phyloP scores from a whole-genome alignment of 805 yeast species.

The Sugiyamaella lignohabitans region DNA sequence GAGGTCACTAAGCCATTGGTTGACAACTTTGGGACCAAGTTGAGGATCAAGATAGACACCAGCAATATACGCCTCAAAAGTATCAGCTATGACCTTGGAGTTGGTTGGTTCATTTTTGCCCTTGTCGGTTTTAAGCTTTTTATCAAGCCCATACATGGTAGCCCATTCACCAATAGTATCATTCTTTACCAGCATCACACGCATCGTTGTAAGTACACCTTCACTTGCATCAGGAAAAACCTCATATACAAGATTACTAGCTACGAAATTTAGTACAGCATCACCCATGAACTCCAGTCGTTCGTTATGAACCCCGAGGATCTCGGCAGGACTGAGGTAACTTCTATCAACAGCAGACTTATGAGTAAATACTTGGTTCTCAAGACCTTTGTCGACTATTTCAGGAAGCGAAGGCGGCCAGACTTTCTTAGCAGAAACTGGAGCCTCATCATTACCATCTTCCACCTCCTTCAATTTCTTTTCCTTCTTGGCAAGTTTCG shows the following conservation, averaged over 20 bases:
- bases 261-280: slow-evolving; percentile 66
- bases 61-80: slow-evolving; percentile 90
- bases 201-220: slow-evolving; percentile 68
- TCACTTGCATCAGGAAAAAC: slow-evolving; percentile 67
- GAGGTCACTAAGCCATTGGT: slow-evolving; percentile 31
- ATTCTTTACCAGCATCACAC: slow-evolving; percentile 70
- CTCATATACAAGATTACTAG: slow-evolving; percentile 60
- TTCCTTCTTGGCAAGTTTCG: too few species aligned
- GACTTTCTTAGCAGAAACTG: too few species aligned
- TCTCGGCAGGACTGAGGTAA: slow-evolving; percentile 50
- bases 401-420: slow-evolving; percentile 69
- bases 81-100: slow-evolving; percentile 76
- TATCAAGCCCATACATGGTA: slow-evolving; percentile 41
- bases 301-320: slow-evolving; percentile 67
- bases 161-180: slow-evolving; percentile 67
- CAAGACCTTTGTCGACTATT: slow-evolving; percentile 52
- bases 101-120: too few species aligned
- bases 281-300: slow-evolving; percentile 89
- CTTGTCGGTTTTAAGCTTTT: slow-evolving; percentile 11
- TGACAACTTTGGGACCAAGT: slow-evolving; percentile 27
- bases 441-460: too few species aligned
- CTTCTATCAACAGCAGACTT: slow-evolving; percentile 60
- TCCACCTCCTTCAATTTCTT: too few species aligned
- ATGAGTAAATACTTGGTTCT: slow-evolving; percentile 73
- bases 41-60: slow-evolving; percentile 61